Conservation (phyloP, 2,329 filamentous ascomycete species). For the Ophiostoma angusticollis region DNA sequence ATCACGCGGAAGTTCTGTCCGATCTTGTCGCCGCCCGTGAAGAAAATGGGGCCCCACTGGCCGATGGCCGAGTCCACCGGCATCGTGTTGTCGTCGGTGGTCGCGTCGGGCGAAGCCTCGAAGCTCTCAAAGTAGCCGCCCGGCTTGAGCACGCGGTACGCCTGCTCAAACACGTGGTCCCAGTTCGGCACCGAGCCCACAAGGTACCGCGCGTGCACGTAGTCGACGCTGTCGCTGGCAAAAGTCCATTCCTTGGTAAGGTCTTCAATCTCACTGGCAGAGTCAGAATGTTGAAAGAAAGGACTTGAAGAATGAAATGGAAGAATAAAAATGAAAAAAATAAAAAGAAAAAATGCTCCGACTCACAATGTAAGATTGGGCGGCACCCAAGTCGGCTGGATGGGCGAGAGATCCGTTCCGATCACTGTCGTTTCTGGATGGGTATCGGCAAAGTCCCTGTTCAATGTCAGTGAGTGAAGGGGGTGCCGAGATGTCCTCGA, state of each 20-base stretch:
- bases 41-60: constrained; percentile 18
- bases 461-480: no score
- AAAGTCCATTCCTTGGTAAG: constrained; percentile 18
- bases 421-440: constrained; percentile 18
- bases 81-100: constrained; percentile 14
- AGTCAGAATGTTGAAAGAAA: no score
- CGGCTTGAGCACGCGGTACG: constrained; percentile 26
- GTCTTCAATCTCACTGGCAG: constrained; percentile 20
- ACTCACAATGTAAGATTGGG: constrained; percentile 9
- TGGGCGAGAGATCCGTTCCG: constrained; percentile 31
- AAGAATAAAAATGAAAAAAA: no score
- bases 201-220: constrained; percentile 18
- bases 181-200: constrained; percentile 18
- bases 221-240: constrained; percentile 14
- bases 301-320: no score
- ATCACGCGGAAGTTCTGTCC: constrained; percentile 35
- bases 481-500: no score
- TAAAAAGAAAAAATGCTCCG: neutral
- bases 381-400: constrained; percentile 14
- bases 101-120: constrained; percentile 12
- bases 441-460: constrained; percentile 10
- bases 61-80: constrained; percentile 13
- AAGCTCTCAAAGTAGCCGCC: constrained; percentile 31
- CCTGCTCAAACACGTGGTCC: constrained; percentile 14
- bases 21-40: constrained; percentile 30